phyloP scores from a whole-genome alignment of 495 filamentous ascomycete genomes.

The Penicillium argentinense region DNA sequence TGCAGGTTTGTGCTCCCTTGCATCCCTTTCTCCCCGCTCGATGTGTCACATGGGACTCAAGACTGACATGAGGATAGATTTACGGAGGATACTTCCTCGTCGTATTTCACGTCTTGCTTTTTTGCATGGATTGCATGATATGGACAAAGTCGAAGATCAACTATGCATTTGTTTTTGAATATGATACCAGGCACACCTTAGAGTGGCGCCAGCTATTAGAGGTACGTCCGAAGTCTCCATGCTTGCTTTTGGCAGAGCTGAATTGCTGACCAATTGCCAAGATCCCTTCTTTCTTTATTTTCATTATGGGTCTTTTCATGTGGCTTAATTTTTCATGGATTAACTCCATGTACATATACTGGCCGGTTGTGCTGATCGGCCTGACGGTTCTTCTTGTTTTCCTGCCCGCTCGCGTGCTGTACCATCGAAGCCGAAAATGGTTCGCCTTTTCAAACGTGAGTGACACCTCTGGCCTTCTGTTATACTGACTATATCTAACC shows the following conservation, averaged over 20 bases:
- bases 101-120: slow-evolving; percentile 70
- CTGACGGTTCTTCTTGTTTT: slow-evolving; percentile 67
- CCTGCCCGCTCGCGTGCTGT: slow-evolving; percentile 70
- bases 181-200: slow-evolving; percentile 78
- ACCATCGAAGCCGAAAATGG: slow-evolving; percentile 77
- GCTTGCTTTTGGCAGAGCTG: background rate
- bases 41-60: background rate
- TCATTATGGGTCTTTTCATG: slow-evolving; percentile 74
- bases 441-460: slow-evolving; percentile 80
- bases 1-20: slow-evolving; percentile 54
- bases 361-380: slow-evolving; percentile 77
- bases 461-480: slow-evolving; percentile 9
- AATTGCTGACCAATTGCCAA: slow-evolving; percentile 26
- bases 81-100: slow-evolving; percentile 85
- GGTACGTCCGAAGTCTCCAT: slow-evolving; percentile 33
- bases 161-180: slow-evolving; percentile 95
- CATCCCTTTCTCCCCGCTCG: background rate
- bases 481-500: slow-evolving; percentile 18
- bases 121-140: slow-evolving; percentile 74
- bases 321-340: slow-evolving; percentile 84
- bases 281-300: slow-evolving; percentile 74
- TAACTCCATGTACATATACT: slow-evolving; percentile 76
- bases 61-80: slow-evolving; percentile 53
- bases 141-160: slow-evolving; percentile 87
- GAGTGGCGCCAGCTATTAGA: slow-evolving; percentile 90